phyloP scores from a whole-genome alignment of 768 basidiomycete genomes.

The Termitomyces bulborhizus region DNA sequence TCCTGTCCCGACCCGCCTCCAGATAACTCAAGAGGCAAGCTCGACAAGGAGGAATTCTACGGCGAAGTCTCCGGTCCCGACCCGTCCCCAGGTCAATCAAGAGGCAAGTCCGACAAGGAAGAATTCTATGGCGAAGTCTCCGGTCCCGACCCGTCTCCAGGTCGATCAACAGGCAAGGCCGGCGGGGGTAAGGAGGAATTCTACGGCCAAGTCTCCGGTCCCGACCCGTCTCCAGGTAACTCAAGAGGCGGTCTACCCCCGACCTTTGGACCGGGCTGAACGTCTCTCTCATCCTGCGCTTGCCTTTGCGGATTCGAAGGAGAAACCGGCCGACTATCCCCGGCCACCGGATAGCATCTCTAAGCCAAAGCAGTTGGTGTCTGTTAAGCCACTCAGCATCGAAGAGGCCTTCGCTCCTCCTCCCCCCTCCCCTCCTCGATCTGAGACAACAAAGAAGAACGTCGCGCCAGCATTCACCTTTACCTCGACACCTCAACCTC shows the following conservation, averaged over 20 bases:
- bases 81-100: neutral
- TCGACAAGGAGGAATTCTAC: neutral
- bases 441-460: neutral
- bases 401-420: neutral
- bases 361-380: too few species aligned
- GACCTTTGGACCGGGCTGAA: neutral
- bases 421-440: neutral
- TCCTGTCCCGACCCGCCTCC: neutral
- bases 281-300: neutral
- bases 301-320: neutral
- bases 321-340: conserved; percentile 2
- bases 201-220: too few species aligned
- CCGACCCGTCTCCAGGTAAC: neutral
- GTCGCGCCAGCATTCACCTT: neutral
- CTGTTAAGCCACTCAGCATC: neutral
- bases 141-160: neutral
- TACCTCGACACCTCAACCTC: neutral
- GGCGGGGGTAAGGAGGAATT: too few species aligned
- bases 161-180: too few species aligned
- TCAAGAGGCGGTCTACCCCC: neutral
- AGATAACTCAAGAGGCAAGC: too few species aligned
- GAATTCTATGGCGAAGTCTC: neutral
- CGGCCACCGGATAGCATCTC: neutral
- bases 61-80: neutral
- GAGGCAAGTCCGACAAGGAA: neutral